Percentiles rank a stretch among this genome's conserved stretches.
phyloP scores from a whole-genome alignment of 2,329 filamentous ascomycete species.

The Colletotrichum tofieldiae region DNA sequence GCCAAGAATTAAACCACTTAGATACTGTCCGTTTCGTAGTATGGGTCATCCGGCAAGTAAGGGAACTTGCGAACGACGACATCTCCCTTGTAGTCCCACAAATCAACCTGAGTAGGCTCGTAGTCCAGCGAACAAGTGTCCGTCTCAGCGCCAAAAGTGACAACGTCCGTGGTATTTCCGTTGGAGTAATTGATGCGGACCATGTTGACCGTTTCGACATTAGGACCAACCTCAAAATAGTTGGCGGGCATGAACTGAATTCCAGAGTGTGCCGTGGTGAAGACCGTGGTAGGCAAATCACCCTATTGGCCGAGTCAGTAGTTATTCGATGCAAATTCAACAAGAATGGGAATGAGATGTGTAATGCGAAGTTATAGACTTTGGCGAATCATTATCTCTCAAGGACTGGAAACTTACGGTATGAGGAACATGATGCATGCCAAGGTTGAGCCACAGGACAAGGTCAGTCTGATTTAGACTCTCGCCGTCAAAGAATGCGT shows the following conservation, averaged over 20 bases:
- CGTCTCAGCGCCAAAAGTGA: constrained; percentile 53
- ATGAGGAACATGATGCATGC: constrained; percentile 72
- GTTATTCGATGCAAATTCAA: background rate
- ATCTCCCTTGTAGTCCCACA: constrained; percentile 49
- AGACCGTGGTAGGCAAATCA: constrained; percentile 66
- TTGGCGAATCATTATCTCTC: background rate
- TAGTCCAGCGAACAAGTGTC: constrained; percentile 51
- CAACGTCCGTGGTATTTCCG: constrained; percentile 50
- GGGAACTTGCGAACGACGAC: constrained; percentile 39
- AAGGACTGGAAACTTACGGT: constrained; percentile 51
- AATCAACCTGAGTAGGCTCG: constrained; percentile 48
- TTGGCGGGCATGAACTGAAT: constrained; percentile 59
- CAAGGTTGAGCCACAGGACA: constrained; percentile 68
- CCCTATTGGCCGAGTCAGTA: constrained; percentile 5
- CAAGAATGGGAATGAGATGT: no score
- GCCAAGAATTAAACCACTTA: background rate
- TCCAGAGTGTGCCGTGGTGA: constrained; percentile 59
- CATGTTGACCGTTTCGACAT: constrained; percentile 51
- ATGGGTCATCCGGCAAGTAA: constrained; percentile 28
- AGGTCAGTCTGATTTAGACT: constrained; percentile 54
- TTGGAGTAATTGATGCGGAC: constrained; percentile 55
- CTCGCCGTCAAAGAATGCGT: constrained; percentile 61
- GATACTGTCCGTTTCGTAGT: constrained; percentile 34
- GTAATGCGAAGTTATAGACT: background rate
- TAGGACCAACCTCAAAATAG: constrained; percentile 54